Evolutionary conservation across 176 grass and related monocot genomes (phyloP), one percentile per base, ranked within the genome.

Genomic region (Oryza australiensis): DNA sequence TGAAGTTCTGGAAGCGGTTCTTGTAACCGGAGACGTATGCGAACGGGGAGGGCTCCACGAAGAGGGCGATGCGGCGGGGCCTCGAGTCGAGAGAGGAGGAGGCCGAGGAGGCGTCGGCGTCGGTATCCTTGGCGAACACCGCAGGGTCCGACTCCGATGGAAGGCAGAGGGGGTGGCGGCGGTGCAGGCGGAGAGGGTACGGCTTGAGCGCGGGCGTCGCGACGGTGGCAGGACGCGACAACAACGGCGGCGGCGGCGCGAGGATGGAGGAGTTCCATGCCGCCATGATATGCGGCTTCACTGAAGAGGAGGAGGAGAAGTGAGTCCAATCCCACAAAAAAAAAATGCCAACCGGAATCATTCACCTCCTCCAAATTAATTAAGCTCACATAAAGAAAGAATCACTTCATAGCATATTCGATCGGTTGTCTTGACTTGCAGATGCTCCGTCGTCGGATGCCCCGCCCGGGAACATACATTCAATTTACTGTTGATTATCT

Each of bases 1-100:
- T 94, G 86, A 98, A 98, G 86, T 98, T 98, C 88, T 94, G 92
- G 87, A 98, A 98, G 51, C 95, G 92, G 75, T 98, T 98, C 90
- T 98, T 98, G 82, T 98, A 98, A 38, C 92, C 95, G 64, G 92
- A 98, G 75, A 94, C 86, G 78, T 98, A 98, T 29, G 95, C 83
- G 80, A 97, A 97, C 29, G 95, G 94, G 27, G 92, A 97, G 3
- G 94, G 94, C 86, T 97, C 94, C 3, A 97, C 92, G 72, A 94
- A 94, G 48, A 94, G 94, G 12, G 94, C 94, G 81, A 97, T 94
- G 68, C 88, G 92, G 74, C 92, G 90, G 29, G 94, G 92, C 81
- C 78, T 90, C 30, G 84, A 85, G 73, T 64, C 81, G 6, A 59
- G 53, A 23, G 53, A n/a, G 51, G 33, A 34, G 33, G 33, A 37